These are phyloP conservation scores for Ophiocordyceps unilateralis DNA, from an alignment of 2,329 filamentous ascomycete species.

Conservation along the genomic window DNA sequence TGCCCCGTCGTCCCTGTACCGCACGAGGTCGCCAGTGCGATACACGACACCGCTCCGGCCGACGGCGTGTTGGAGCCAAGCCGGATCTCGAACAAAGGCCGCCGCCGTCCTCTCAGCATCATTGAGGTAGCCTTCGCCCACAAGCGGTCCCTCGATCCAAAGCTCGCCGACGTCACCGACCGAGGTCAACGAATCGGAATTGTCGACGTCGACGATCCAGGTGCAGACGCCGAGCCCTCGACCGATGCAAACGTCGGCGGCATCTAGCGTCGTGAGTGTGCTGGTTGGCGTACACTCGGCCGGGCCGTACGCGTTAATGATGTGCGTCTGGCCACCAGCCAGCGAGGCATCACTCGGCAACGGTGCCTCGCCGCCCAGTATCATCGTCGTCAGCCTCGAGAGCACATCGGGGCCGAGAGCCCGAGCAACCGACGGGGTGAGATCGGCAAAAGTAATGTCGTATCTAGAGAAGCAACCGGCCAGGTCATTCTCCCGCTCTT, in stretches of 20 bases:
- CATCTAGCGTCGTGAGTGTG: constrained; percentile 1
- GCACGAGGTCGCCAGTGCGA: constrained; percentile 5
- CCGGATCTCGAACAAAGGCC: constrained; percentile 1
- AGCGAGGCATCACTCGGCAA: background rate
- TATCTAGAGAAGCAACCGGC: background rate
- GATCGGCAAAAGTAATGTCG: background rate
- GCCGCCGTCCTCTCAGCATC: constrained; percentile 3
- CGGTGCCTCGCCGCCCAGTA: background rate
- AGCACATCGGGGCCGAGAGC: constrained; percentile 3
- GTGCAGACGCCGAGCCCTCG: constrained; percentile 1
- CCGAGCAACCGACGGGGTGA: constrained; percentile 4
- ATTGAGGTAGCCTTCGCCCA: constrained; percentile 26
- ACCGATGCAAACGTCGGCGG: constrained; percentile 2
- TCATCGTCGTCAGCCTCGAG: constrained; percentile 2
- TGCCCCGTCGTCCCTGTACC: background rate
- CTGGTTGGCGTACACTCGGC: constrained; percentile 3
- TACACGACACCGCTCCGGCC: constrained; percentile 2
- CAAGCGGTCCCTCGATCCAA: constrained; percentile 11
- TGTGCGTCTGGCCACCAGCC: background rate
- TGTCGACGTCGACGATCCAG: constrained; percentile 2
- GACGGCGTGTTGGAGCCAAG: background rate
- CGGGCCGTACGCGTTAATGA: constrained; percentile 8
- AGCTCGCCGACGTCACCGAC: constrained; percentile 3
- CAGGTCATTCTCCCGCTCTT: background rate
- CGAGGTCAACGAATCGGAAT: constrained; percentile 1